Base-by-base conservation (phyloP, 208 protist species). In the Wallacemonas sp. region DNA sequence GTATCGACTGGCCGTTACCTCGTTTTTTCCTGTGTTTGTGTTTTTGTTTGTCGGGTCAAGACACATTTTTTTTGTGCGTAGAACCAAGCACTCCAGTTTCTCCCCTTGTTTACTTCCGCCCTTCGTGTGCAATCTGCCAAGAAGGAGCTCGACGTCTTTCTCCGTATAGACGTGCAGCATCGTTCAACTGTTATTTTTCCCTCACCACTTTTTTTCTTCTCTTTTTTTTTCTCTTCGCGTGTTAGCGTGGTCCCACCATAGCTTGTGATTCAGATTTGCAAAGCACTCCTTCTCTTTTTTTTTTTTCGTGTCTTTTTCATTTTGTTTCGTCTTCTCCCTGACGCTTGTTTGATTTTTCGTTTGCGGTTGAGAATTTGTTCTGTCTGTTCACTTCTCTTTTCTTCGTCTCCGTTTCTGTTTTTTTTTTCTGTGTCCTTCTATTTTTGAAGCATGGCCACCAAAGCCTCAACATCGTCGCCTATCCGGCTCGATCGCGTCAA, bases 1-100 rank as follows among this genome's bases (percentile, higher is more conserved):
- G n/a, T n/a, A n/a, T n/a, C n/a, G n/a, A n/a, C n/a, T n/a, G n/a
- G n/a, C n/a, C n/a, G n/a, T n/a, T n/a, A n/a, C n/a, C 22, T 69
- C 57, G 55, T 61, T 55, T 57, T 25, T 76, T 52, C 26, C 42
- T 48, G 11, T 48, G n/a, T 48, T 48, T 48, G 42, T 41, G 10
- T 48, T 48, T 45, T 63, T 14, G 25, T 38, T 23, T 61, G 14
- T 8, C 8, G 18, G 26, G 38, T 61, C 18, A 5, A 57, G 7
- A 39, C 50, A 57, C 31, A 39, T 57, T 33, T 22, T 33, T 22
- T 57, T 57, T 57, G 8, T 49, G 12, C 22, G 25, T 36, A 41
- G 36, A 41, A 41, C 36, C 0, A 41, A 48, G n/a, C 48, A 33
- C 26, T 16, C 29, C 25, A 31, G 48, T n/a, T 55, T 55, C 48